Evolutionary conservation across 2,329 filamentous ascomycete genomes (phyloP), one percentile per base, ranked within the genome.

Genomic region (Arthrobotrys sinensis): DNA sequence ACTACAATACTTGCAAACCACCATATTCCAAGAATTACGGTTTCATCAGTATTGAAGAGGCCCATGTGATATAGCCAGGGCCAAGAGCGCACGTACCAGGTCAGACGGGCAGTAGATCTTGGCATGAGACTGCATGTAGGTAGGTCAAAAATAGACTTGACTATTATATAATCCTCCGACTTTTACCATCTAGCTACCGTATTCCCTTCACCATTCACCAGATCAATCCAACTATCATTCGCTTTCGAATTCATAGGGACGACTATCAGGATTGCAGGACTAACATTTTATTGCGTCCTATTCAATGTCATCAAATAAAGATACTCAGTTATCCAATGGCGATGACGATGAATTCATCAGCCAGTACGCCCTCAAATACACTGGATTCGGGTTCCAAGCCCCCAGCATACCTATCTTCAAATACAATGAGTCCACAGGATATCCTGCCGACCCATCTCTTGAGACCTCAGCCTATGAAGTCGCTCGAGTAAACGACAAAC

Each of bases 401-500:
- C 43, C 43, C 0, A 46, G 14, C n/a, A 64, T 64, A 11, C 60
- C 45, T 10, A 48, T 64, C 40, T 64, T 48, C 28, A 46, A 48
- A 34, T 64, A 64, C 36, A n/a, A 8, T 10, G 45, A 64, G 8
- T 46, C 24, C 43, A 34, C 24, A 32, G 60, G 40, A 11, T 64
- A 64, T 21, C 60, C 60, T 2, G 10, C 60, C 40, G 43, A 43
- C 12, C 55, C 55, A 28, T 60, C 36, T 10, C 36, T 43, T 19
- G 36, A 43, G 6, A 52, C 36, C 2, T 28, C 70, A 24, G 50
- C 21, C 2, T 75, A 60, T 19, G 43, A 34, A 28, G 38, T 75
- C 11, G 14, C 36, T 4, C 70, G 70, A 11, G 70, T 65, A 19
- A 75, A 75, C 48, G 70, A 75, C 43, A 75, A 75, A 55, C 16